These are phyloP conservation scores for Hypocreales sp. DNA, from an alignment of 2,329 filamentous ascomycete species.

Conservation along the genomic window DNA sequence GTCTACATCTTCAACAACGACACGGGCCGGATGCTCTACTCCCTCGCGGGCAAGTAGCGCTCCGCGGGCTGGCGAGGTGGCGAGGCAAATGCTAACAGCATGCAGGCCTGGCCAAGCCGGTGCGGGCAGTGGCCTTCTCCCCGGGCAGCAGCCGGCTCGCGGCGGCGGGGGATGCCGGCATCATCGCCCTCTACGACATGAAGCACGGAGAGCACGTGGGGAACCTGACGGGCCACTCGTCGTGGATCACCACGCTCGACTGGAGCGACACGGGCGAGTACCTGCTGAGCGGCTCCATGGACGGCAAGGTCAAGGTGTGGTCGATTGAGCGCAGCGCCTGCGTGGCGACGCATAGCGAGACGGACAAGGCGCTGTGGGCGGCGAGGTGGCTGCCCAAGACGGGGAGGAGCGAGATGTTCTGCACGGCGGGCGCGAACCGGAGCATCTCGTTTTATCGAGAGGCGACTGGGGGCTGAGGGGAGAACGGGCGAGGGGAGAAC, in stretches of 20 bases:
- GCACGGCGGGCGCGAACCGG: slow-evolving; percentile 60
- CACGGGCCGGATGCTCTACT: slow-evolving; percentile 71
- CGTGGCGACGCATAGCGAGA: slow-evolving; percentile 88
- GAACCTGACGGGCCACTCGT: slow-evolving; percentile 61
- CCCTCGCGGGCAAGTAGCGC: slow-evolving; percentile 51
- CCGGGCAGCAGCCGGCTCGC: slow-evolving; percentile 73
- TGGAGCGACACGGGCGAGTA: slow-evolving; percentile 93
- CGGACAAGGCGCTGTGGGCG: slow-evolving; percentile 69
- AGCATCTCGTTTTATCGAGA: slow-evolving; percentile 74
- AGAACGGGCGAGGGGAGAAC: neutral
- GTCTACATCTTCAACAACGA: slow-evolving; percentile 95
- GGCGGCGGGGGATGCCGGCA: slow-evolving; percentile 73
- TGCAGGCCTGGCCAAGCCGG: slow-evolving; percentile 67
- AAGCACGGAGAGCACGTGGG: slow-evolving; percentile 84
- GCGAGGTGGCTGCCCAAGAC: slow-evolving; percentile 72
- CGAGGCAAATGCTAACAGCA: no score
- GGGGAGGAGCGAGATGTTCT: slow-evolving; percentile 55
- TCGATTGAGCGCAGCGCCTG: slow-evolving; percentile 70
- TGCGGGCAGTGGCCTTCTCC: slow-evolving; percentile 76
- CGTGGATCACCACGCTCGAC: slow-evolving; percentile 83
- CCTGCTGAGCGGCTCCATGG: slow-evolving; percentile 72
- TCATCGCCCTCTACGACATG: slow-evolving; percentile 88
- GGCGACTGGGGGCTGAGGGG: slow-evolving; percentile 48
- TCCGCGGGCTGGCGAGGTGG: no score
- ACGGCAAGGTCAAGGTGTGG: slow-evolving; percentile 95